Conservation (phyloP, 2,329 filamentous ascomycete genomes). For the Zymoseptoria pseudotritici region DNA sequence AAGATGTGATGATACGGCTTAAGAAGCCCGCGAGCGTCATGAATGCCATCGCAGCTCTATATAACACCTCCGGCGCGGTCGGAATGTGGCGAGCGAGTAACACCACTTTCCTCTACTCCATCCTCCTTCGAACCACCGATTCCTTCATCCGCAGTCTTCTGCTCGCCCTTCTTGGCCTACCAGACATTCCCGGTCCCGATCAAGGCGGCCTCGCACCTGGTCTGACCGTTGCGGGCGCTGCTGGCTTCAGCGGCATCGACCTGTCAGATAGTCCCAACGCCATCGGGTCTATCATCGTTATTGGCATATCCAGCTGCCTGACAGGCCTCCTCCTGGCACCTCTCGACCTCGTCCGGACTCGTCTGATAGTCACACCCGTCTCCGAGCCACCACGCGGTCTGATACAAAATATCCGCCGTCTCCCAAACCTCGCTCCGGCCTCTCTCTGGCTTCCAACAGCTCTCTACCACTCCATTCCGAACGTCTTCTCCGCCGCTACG, state of each 20-base stretch:
- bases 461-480: conserved; percentile 76
- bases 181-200: conserved; percentile 75
- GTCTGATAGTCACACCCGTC: conserved; percentile 70
- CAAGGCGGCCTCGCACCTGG: conserved; percentile 51
- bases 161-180: conserved; percentile 83
- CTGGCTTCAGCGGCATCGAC: conserved; percentile 55
- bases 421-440: conserved; percentile 67
- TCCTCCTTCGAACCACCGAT: conserved; percentile 79
- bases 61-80: conserved; percentile 81
- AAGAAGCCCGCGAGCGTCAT: conserved; percentile 72
- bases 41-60: conserved; percentile 79
- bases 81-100: conserved; percentile 94
- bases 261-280: conserved; percentile 76
- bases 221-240: conserved; percentile 40
- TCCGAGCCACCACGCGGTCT: conserved; percentile 68
- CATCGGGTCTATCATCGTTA: conserved; percentile 69
- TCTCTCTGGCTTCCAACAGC: conserved; percentile 71
- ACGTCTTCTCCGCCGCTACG: conserved; percentile 71
- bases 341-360: conserved; percentile 81
- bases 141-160: conserved; percentile 86
- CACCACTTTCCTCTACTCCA: conserved; percentile 81
- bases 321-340: conserved; percentile 79
- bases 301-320: conserved; percentile 55
- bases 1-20: conserved; percentile 56
- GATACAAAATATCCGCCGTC: conserved; percentile 64